Evolutionary conservation across 1,139 yeast species (phyloP), one percentile per base, ranked within the genome.

Genomic region (Pichia sp.): DNA sequence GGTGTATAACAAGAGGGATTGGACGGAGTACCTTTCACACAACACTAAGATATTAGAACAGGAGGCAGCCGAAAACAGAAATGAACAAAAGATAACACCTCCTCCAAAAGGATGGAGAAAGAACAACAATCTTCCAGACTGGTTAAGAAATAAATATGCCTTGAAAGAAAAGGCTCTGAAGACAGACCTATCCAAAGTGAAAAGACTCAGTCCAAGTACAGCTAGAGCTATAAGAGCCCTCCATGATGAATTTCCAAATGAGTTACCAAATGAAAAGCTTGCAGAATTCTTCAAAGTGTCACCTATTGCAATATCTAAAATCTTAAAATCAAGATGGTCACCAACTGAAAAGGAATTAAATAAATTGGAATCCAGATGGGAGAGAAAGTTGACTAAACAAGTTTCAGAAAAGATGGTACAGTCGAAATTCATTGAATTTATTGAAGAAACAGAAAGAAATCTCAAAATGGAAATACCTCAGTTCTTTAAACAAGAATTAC

Each of bases 281-380:
- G 85, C 93, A 0, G 70, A 74, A 33, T 76, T 77, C 60, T 90
- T 85, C 65, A 71, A 76, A 47, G 75, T 89, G 4, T 85, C 95
- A 1, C 94, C 96, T 0, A 96, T 90, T 56, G 88, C 94, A 0
- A 77, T 90, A 1, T 69, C 96, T 49, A 74, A 96, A 52, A 88
- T 91, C 11, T 64, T 91, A 52, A 82, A 78, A 60, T 82, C 95
- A 7, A 78, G 75, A 34, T 91, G 96, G 96, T 67, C 67, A 19
- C 96, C 96, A 2, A 66, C 65, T 2, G 75, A 70, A 2, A 72
- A 70, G 4, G 84, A 81, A 41, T 81, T 76, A 46, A 52, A 31
- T 1, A 53, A 42, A 38, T 46, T 54, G 34, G 53, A 59, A 34
- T 42, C 42, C 20, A 57, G 59, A 42, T 62, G 62, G 60, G 56